Evolutionary conservation across 2,329 filamentous ascomycete genomes (phyloP).

Genomic region (Lecanosticta acicola): DNA sequence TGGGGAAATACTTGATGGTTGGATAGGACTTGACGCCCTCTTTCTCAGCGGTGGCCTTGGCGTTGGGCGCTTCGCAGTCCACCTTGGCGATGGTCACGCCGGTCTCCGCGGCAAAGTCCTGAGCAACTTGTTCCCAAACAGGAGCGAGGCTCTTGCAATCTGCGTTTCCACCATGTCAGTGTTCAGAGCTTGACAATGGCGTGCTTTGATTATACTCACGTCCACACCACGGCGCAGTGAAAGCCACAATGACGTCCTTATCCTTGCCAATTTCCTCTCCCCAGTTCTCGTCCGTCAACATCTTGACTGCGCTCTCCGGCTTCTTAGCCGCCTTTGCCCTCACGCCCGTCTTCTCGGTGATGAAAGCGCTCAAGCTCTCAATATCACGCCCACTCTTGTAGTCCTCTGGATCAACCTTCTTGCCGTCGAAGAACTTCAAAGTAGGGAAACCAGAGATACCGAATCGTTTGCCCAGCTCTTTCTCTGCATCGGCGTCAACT

Average conservation of each 20-base stretch:
- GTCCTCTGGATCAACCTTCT: constrained; percentile 66
- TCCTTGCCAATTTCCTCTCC: constrained; percentile 71
- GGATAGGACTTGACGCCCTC: constrained; percentile 83
- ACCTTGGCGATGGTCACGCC: constrained; percentile 88
- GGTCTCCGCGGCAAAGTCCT: constrained; percentile 71
- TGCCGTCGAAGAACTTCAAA: constrained; percentile 95
- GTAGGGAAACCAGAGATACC: constrained; percentile 94
- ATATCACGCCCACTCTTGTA: constrained; percentile 85
- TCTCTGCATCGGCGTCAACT: constrained; percentile 90
- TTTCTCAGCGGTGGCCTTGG: constrained; percentile 69
- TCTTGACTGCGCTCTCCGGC: constrained; percentile 67
- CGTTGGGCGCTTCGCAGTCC: constrained; percentile 81
- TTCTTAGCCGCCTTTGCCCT: constrained; percentile 71
- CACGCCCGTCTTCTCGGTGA: constrained; percentile 79
- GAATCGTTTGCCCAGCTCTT: constrained; percentile 75
- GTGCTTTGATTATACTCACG: constrained; percentile 59
- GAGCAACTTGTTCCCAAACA: constrained; percentile 79
- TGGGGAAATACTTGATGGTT: constrained; percentile 96
- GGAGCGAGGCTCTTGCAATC: constrained; percentile 97
- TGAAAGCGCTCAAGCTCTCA: constrained; percentile 74
- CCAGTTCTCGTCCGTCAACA: constrained; percentile 76
- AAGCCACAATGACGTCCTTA: constrained; percentile 88
- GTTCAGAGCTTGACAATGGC: constrained; percentile 2
- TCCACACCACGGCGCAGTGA: constrained; percentile 97
- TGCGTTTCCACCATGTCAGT: constrained; percentile 39